These are phyloP conservation scores for Hypseocharis bilobata DNA, from an alignment of 441 rosid genomes.

Conservation along the genomic window DNA sequence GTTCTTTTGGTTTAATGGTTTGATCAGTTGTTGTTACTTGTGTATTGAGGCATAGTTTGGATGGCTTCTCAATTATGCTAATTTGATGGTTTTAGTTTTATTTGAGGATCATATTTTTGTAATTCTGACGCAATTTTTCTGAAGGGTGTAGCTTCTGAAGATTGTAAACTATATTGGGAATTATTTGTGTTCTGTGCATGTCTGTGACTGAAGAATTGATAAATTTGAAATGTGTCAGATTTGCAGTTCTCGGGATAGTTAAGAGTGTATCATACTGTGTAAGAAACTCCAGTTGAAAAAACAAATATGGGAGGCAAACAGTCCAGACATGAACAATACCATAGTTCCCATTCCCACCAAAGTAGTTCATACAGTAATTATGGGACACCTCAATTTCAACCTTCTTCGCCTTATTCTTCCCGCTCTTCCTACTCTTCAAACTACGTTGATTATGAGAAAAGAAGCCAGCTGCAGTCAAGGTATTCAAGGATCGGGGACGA, in stretches of 20 bases:
- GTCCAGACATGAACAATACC: slow-evolving; percentile 17
- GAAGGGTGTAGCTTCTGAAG: too few relatives aligned
- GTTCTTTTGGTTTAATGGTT: too few relatives aligned
- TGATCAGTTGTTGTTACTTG: not conserved
- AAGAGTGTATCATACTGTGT: too few relatives aligned
- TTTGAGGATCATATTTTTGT: too few relatives aligned
- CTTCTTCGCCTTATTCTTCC: slow-evolving; percentile 12
- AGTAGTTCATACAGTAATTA: not conserved
- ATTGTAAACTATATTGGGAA: too few relatives aligned
- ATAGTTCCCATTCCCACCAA: not conserved
- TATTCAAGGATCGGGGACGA: slow-evolving; percentile 31
- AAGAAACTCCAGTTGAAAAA: too few relatives aligned
- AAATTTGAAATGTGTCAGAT: not conserved
- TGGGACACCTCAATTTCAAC: slow-evolving; percentile 14
- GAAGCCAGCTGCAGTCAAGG: slow-evolving; percentile 21
- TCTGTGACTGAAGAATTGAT: not conserved
- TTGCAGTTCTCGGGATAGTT: not conserved
- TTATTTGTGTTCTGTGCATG: not conserved
- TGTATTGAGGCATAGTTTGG: not conserved
- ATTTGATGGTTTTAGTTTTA: too few relatives aligned
- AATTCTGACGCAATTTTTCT: too few relatives aligned
- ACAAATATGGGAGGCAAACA: slow-evolving; percentile 24
- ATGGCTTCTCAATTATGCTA: not conserved
- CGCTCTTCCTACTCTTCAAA: slow-evolving; percentile 3
- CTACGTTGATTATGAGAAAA: slow-evolving; percentile 17